phyloP scores from a whole-genome alignment of 2,329 filamentous ascomycete genomes.

The Neospermospora avenae region DNA sequence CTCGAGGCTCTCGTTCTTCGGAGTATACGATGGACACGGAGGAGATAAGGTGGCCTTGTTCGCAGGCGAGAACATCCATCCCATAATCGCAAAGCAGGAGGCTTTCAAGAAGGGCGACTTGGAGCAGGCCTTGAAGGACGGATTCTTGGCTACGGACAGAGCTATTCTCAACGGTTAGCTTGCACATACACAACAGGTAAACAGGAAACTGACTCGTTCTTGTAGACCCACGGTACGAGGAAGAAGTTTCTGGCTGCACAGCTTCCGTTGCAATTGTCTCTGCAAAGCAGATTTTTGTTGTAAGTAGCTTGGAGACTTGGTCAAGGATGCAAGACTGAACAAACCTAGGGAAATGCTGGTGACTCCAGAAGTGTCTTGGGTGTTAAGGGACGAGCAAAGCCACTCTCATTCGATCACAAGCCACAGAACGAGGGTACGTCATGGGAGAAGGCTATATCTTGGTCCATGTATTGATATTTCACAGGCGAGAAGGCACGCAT shows the following conservation, averaged over 20 bases:
- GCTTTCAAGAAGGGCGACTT: slow-evolving; percentile 88
- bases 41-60: slow-evolving; percentile 95
- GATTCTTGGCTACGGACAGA: slow-evolving; percentile 91
- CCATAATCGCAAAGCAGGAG: slow-evolving; percentile 93
- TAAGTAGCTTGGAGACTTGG: slow-evolving; percentile 51
- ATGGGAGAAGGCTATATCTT: neutral
- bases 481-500: slow-evolving; percentile 94
- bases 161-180: slow-evolving; percentile 87
- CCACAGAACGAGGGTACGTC: slow-evolving; percentile 87
- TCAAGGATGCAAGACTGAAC: slow-evolving; percentile 27
- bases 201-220: slow-evolving; percentile 28
- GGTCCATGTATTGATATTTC: slow-evolving; percentile 24
- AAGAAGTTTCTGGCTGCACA: slow-evolving; percentile 97
- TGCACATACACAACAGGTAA: neutral
- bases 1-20: slow-evolving; percentile 87
- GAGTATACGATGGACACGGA: slow-evolving; percentile 96
- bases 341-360: slow-evolving; percentile 84
- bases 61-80: slow-evolving; percentile 86
- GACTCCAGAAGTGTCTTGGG: slow-evolving; percentile 94
- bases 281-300: slow-evolving; percentile 89
- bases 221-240: slow-evolving; percentile 93
- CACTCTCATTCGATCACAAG: slow-evolving; percentile 98
- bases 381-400: slow-evolving; percentile 95
- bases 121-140: slow-evolving; percentile 94
- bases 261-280: slow-evolving; percentile 88